These are phyloP conservation scores for Fagopyrum esculentum DNA, from an alignment of 148 eudicot genomes.

Conservation along the genomic window DNA sequence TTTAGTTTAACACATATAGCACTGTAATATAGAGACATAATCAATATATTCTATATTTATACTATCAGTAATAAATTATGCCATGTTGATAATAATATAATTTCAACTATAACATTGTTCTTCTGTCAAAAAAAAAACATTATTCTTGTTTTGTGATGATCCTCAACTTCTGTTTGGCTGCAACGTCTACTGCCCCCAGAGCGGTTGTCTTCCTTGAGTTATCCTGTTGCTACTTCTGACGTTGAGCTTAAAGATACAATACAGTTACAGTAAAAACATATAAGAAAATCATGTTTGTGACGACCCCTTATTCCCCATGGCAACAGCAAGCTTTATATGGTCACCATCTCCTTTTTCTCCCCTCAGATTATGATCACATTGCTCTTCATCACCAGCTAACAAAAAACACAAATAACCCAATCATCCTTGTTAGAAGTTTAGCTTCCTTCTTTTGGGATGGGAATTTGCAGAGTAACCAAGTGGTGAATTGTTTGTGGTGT, in stretches of 20 bases:
- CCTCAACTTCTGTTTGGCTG: not conserved
- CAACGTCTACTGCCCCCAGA: not conserved
- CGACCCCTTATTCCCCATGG: no score
- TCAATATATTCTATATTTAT: not conserved
- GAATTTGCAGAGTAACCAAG: slow-evolving; percentile 47
- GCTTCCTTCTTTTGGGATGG: slow-evolving; percentile 55
- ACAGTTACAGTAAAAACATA: slow-evolving; percentile 6
- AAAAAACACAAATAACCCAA: not conserved
- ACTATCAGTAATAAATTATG: slow-evolving; percentile 1
- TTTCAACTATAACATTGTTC: slow-evolving; percentile 4
- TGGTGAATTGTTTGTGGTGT: slow-evolving; percentile 20
- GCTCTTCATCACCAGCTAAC: slow-evolving; percentile 2
- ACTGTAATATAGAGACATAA: not conserved
- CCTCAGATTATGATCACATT: slow-evolving; percentile 3
- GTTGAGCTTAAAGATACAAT: not conserved
- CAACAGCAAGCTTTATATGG: not conserved
- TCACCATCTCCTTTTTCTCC: not conserved
- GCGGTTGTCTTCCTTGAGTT: not conserved
- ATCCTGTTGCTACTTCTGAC: not conserved
- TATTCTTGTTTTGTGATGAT: no score
- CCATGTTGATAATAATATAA: not conserved
- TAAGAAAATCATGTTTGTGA: not conserved
- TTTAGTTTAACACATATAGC: not conserved
- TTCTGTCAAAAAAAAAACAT: no score
- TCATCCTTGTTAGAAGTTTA: slow-evolving; percentile 19